Evolutionary conservation across 495 filamentous ascomycete species (phyloP), one percentile per base, ranked within the genome.

Genomic region (Penicillium canescens): DNA sequence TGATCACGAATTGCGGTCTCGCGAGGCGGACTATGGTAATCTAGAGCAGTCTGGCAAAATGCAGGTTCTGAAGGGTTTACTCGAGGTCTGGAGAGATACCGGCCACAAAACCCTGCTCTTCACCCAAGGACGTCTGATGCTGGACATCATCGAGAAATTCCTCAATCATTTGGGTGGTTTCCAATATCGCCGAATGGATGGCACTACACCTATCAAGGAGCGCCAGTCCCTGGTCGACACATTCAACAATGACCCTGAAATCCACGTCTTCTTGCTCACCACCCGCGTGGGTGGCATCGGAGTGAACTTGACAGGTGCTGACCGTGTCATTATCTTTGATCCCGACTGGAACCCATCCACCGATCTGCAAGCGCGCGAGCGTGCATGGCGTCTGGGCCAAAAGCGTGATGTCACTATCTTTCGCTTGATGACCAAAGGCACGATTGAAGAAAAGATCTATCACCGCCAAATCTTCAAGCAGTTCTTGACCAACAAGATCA

Each of bases 361-460:
- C 1, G 92, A 97, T 61, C 75, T 93, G 24, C 93, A 98, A 66
- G 94, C 94, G 4, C 85, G 93, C n/a, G 94, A 98, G 71, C 83
- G 94, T 50, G 93, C 94, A 20, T 98, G 94, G 94, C 83, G 94
- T 37, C 78, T 98, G 10, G 94, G 94, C 3, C 94, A 98, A 71
- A 97, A 92, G 64, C 85, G 86, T 42, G 89, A 96, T 41, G 94
- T 98, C 16, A 92, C 87, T 0, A 92, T 98, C 28, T 98, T 94
- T 68, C 88, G 94, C 21, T 77, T 98, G 36, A 92, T 98, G 88
- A 94, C 90, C n/a, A 90, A 91, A 2, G 92, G 93, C 13, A 97
- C 94, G 0, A 98, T 98, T 31, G 94, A 98, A 63, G 94, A 98
- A 71, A 98, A 98, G 78, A 97, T 98, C 37, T 98, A 97, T 52